Base-by-base conservation (phyloP, 768 basidiomycete species). In the Calocera cornea region DNA sequence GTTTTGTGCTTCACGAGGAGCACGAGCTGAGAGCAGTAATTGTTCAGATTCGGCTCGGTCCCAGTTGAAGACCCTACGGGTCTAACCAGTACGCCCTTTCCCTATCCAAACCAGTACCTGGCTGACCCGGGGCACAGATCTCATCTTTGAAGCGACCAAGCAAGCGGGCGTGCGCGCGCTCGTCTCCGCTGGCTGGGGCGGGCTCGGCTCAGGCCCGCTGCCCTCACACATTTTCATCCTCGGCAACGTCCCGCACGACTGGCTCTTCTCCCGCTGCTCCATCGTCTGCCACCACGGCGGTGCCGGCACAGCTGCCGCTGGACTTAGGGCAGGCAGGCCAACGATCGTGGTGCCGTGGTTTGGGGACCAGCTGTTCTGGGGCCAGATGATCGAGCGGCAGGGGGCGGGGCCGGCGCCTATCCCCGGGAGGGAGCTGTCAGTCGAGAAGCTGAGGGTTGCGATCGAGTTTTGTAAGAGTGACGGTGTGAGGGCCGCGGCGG, bases 161-260 rank as follows among this genome's bases (percentile, higher is more conserved):
- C 75, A 80, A 70, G 82, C 86, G 0, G 83, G 82, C 1, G 83
- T 84, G 1, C 77, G 86, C 40, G 86, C 85, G 0, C 76, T 87
- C 2, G 83, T 87, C 65, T 85, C 84, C 5, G 83, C 84, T 5
- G 86, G 86, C 22, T 87, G 86, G 86, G 85, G 85, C 22, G 83
- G 83, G 2, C 75, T 87, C 0, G 85, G 86, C 1, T 83, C 81
- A 10, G 73, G 75, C 3, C 71, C 77, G 41, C 78, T 84, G n/a
- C 85, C 85, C 17, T 67, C 79, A 0, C 78, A 83, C 66, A 76
- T 86, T 22, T 85, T 84, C 75, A 84, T 87, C 49, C 78, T 86
- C n/a, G 85, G 81, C 71, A 85, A 84, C 69, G 80, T 86, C 5
- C 86, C 86, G 0, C 86, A 87, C 72, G 86, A 87, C 72, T 87